These are phyloP conservation scores for Coriaria nepalensis DNA, from an alignment of 306 rosid genomes.

Conservation along the genomic window DNA sequence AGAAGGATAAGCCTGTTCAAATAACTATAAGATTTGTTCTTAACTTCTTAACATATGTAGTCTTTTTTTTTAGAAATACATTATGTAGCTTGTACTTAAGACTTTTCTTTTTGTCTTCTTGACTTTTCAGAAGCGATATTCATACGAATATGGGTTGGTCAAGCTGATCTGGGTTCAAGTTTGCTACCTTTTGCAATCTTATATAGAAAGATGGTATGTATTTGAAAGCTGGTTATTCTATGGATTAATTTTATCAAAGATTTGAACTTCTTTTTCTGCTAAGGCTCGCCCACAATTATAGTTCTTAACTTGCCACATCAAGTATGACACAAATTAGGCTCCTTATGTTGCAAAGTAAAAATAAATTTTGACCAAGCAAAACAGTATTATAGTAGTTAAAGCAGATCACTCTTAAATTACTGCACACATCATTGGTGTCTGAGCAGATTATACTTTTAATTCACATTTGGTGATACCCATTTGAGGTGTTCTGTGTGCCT, in stretches of 20 bases:
- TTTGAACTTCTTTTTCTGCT: neutral
- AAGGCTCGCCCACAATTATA: neutral
- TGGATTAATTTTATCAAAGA: neutral
- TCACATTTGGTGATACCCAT: neutral
- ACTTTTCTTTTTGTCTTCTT: conserved; percentile 7
- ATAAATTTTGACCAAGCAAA: no score
- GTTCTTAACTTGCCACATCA: no score
- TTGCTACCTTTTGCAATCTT: conserved; percentile 56
- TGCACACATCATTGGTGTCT: no score
- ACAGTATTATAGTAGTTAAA: no score
- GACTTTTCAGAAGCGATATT: conserved; percentile 40
- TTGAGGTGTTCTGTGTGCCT: neutral
- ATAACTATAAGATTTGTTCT: no score
- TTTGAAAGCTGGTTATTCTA: neutral
- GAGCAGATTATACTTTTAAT: neutral
- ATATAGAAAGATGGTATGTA: conserved; percentile 42
- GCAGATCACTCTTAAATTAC: no score
- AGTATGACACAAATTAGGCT: no score
- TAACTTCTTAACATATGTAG: no score
- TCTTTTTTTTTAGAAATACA: no score
- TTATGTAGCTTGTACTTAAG: no score
- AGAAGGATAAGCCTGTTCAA: no score
- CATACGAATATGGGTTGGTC: conserved; percentile 64
- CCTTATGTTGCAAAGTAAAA: no score
- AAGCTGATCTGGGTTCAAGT: conserved; percentile 25